These are phyloP conservation scores for Calonectria pteridis DNA, from an alignment of 2,329 filamentous ascomycete genomes.

Conservation along the genomic window DNA sequence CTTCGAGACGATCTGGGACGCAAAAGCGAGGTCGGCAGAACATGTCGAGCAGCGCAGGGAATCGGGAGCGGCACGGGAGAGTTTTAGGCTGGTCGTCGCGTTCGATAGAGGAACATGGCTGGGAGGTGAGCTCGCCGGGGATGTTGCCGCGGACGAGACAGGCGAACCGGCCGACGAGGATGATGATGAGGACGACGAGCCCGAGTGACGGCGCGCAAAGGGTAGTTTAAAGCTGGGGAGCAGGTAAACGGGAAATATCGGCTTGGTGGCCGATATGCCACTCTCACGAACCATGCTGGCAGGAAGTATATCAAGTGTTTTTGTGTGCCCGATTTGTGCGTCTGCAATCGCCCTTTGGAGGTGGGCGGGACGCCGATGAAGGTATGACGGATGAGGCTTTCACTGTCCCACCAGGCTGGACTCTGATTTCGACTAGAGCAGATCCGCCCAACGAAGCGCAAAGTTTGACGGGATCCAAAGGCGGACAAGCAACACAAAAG, in stretches of 20 bases:
- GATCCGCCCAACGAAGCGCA: background rate
- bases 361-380: conserved; percentile 8
- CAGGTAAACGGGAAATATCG: conserved; percentile 64
- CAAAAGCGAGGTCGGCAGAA: conserved; percentile 71
- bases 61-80: conserved; percentile 62
- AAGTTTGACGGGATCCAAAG: background rate
- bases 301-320: conserved; percentile 12
- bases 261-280: conserved; percentile 57
- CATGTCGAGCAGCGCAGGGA: conserved; percentile 71
- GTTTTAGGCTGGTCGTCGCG: conserved; percentile 34
- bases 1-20: conserved; percentile 73
- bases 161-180: conserved; percentile 49
- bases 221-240: conserved; percentile 64
- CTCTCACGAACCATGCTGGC: conserved; percentile 50
- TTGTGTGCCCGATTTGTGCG: conserved; percentile 9
- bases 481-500: background rate
- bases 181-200: conserved; percentile 51
- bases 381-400: conserved; percentile 16
- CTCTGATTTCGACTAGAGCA: background rate
- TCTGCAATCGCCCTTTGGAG: conserved; percentile 6
- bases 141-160: conserved; percentile 44
- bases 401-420: conserved; percentile 7
- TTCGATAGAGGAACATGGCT: conserved; percentile 33
- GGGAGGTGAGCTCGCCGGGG: conserved; percentile 45
- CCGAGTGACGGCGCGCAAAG: conserved; percentile 58